These are phyloP conservation scores for Anthostomella pinea DNA, from an alignment of 2,329 filamentous ascomycete genomes.

Conservation along the genomic window DNA sequence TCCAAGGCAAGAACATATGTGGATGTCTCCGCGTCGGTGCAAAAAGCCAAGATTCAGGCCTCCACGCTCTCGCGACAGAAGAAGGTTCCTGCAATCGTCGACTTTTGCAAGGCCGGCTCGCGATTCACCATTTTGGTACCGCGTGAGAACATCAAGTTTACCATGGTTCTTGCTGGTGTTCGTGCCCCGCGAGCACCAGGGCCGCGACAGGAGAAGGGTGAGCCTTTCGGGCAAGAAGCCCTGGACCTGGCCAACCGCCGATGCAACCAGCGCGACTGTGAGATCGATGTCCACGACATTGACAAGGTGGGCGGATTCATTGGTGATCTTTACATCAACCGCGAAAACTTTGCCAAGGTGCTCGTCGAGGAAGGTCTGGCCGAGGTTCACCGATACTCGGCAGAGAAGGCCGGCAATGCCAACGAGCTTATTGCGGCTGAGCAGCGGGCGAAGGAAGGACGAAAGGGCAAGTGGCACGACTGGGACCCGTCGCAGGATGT, in stretches of 20 bases:
- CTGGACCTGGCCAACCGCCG: constrained; percentile 86
- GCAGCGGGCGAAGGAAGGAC: constrained; percentile 80
- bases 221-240: constrained; percentile 94
- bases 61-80: constrained; percentile 85
- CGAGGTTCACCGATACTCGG: constrained; percentile 89
- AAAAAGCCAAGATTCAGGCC: constrained; percentile 94
- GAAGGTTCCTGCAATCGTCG: constrained; percentile 88
- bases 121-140: constrained; percentile 90
- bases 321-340: constrained; percentile 86
- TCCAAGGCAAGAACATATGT: constrained; percentile 78
- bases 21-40: constrained; percentile 87
- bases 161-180: constrained; percentile 90
- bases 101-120: constrained; percentile 97
- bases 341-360: constrained; percentile 91
- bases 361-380: constrained; percentile 93
- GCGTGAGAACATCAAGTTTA: constrained; percentile 90
- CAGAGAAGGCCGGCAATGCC: constrained; percentile 89
- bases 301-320: constrained; percentile 99
- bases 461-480: constrained; percentile 88
- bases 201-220: constrained; percentile 73
- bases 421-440: constrained; percentile 85
- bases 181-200: constrained; percentile 82
- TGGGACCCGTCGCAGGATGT: constrained; percentile 91
- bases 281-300: constrained; percentile 90
- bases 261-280: constrained; percentile 90